Conservation (phyloP, 257 asterid species). For the Solanum chmielewskii region DNA sequence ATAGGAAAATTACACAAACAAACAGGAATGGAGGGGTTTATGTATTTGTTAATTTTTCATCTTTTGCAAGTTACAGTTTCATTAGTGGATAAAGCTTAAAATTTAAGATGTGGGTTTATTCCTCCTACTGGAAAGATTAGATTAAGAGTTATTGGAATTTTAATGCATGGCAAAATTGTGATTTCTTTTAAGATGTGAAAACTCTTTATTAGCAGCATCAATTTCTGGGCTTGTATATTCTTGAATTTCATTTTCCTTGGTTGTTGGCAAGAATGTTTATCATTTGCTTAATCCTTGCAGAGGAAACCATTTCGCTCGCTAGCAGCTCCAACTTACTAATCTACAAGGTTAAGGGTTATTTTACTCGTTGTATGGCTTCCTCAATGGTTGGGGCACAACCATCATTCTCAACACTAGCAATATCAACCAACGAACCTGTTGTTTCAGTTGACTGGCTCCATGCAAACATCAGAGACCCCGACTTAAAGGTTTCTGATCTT, state of each 20-base stretch:
- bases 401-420: conserved; percentile 45
- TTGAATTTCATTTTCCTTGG: background rate
- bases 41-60: background rate
- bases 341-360: conserved; percentile 17
- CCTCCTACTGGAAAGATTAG: background rate
- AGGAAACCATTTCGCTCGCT: conserved; percentile 17
- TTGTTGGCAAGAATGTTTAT: background rate
- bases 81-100: background rate
- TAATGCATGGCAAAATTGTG: background rate
- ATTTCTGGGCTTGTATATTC: background rate
- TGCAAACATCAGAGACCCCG: conserved; percentile 71
- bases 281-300: conserved; percentile 19
- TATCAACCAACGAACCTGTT: conserved; percentile 59
- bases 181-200: background rate
- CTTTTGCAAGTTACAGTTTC: background rate
- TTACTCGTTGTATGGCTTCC: conserved; percentile 46
- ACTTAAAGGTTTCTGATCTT: conserved; percentile 50
- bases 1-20: background rate
- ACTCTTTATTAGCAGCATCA: background rate
- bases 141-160: background rate
- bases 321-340: conserved; percentile 19
- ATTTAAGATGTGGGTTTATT: background rate
- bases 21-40: background rate
- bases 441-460: conserved; percentile 99
- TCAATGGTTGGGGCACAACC: conserved; percentile 44